Evolutionary conservation across 441 rosid genomes (phyloP), one percentile per base, ranked within the genome.

Genomic region (Sinapis alba): DNA sequence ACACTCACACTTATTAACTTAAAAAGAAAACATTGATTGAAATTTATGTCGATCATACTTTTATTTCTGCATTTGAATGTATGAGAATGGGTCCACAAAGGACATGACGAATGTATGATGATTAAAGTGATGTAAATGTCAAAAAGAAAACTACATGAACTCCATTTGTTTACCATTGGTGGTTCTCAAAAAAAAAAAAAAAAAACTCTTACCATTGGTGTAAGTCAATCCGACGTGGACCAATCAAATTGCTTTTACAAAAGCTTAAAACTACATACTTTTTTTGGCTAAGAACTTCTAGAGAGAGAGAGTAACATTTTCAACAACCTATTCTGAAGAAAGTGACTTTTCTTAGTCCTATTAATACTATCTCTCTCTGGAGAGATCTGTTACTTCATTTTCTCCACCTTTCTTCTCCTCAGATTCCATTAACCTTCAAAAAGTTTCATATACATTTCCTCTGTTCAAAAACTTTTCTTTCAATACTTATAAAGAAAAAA

Each of bases 331-430:
- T 19, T 78, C 20, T 60, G 74, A 77, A 77, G 87, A 84, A 78
- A 47, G 67, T 47, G 87, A 86, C 87, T 62, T 83, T 78, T 76
- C 75, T 73, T 65, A 38, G 54, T 56, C 75, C 81, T 82, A 74
- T 82, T 81, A 79, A 81, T 83, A 82, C 75, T 77, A 68, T 81
- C 78, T 79, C 76, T 82, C 75, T 60, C 43, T 65, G 18, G 64
- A 81, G 64, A 81, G 65, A 30, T 62, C 80, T 75, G 76, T 78
- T 79, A 73, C 74, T 81, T 89, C 84, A 68, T 73, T 79, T 80
- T 80, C 77, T 63, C 47, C 53, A 63, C 61, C 63, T 75, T 76
- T 85, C 74, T 71, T 54, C 26, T 58, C 18, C 71, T 74, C 65
- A 62, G 56, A 63, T 16, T 54, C 79, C 66, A 71, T 68, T 61